Evolutionary conservation across 495 filamentous ascomycete species (phyloP), one percentile per base, ranked within the genome.

Genomic region (Penicillium samsonianum): DNA sequence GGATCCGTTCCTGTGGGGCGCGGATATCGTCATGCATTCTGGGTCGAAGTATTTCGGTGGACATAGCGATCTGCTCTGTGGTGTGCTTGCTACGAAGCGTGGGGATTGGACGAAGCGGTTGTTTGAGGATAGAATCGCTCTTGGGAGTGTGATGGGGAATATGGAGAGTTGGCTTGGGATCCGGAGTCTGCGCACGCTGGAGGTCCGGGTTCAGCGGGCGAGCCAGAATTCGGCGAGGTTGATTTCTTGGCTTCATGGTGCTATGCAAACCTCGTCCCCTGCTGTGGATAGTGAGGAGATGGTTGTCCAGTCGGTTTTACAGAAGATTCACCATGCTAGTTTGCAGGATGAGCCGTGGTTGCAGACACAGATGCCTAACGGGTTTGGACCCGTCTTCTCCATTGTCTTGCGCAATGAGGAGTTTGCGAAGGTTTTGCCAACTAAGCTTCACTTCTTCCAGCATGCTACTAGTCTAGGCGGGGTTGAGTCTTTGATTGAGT

Each of bases 41-140:
- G 92, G 89, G 11, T 96, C 90, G 14, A 96, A 96, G 79, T 96
- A 95, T 71, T 79, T 96, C 51, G 92, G 92, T 23, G 92, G 92
- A 1, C 92, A 96, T 71, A 89, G 84, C 59, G 92, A 96, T 75
- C 76, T 96, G 76, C 82, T 96, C 2, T 88, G 87, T 63, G 92
- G 92, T 16, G 86, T 93, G 30, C 76, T 96, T 33, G 87, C 84
- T 0, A 78, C 85, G 3, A 72, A 76, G 50, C 62, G 68, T n/a
- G 69, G 78, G 47, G 77, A 74, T 5, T 87, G 83, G 87, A 60
- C 80, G 16, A 59, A 70, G 26, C 68, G 64, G 43, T 62, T 96
- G 56, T 70, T 68, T 20, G 69, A 67, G 9, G 91, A 96, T 67
- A 73, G 92, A 7, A 55, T 87, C 3, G 78, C 78, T 48, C 65